phyloP scores from a whole-genome alignment of 148 eudicot species.

The Camellia japonica region DNA sequence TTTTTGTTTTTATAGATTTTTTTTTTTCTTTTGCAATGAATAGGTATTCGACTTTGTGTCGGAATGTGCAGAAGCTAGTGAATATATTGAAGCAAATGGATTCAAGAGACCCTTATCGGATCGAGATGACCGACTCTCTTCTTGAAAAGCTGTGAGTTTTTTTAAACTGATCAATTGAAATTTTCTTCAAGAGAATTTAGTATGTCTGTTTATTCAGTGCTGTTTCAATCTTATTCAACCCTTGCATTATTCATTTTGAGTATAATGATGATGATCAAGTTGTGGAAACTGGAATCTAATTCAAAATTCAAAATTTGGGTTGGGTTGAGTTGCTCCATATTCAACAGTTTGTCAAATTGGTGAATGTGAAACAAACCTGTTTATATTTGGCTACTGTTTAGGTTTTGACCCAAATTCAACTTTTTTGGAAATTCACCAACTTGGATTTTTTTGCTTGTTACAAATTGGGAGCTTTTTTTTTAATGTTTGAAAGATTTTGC shows the following conservation, averaged over 20 bases:
- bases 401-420: background rate
- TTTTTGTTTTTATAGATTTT: background rate
- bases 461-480: background rate
- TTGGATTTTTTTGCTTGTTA: background rate
- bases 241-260: background rate
- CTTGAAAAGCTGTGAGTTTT: conserved; percentile 82
- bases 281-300: background rate
- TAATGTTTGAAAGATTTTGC: too few species aligned
- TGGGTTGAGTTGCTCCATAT: background rate
- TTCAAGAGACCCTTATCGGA: conserved; percentile 69
- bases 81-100: conserved; percentile 87
- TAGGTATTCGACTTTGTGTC: conserved; percentile 66
- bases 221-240: background rate
- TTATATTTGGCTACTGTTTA: background rate
- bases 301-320: background rate
- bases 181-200: background rate
- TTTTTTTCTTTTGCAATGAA: background rate
- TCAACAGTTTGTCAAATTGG: background rate
- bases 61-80: conserved; percentile 83
- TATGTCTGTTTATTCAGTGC: background rate
- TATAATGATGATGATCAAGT: background rate
- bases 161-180: background rate
- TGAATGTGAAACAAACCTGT: background rate
- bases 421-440: background rate
- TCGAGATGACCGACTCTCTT: conserved; percentile 78